Evolutionary conservation across 2,329 filamentous ascomycete genomes (phyloP), one percentile per base, ranked within the genome.

Genomic region (Trematosphaeria pertusa): DNA sequence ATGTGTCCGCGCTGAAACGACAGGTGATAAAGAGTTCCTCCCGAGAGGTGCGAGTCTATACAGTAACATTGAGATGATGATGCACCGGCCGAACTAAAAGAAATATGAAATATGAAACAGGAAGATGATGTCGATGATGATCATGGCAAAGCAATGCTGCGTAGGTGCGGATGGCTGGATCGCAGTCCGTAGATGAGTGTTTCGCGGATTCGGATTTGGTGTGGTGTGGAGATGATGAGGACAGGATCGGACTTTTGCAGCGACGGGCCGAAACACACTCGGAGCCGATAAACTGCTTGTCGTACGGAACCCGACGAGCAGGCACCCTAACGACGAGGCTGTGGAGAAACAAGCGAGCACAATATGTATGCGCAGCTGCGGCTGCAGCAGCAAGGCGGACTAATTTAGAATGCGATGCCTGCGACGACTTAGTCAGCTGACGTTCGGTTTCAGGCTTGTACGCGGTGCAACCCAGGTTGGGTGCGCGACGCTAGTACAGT

Each of bases 371-470:
- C 30, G 34, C 19, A 14, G 18, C 30, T 40, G 36, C 43, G 37
- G n/a, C n/a, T n/a, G n/a, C n/a, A n/a, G n/a, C n/a, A n/a, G n/a
- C n/a, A n/a, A n/a, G 37, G 31, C 31, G 19, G 22, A 40, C 46
- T 60, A 53, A 53, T 53, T 54, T 38, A 71, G 55, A 42, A 71
- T 66, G 38, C 61, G 64, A 34, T 62, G 49, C 37, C 67, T 70
- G 54, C 42, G 11, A 28, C 12, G 7, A 2, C 22, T 50, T 40
- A 40, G 61, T 70, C 51, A 69, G 55, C 56, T 62, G 50, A 59
- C 48, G 51, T 47, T 50, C 37, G 10, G 47, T 51, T 56, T 50
- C 45, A 54, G 41, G 26, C 30, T 18, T 14, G 28, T 8, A 24
- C 36, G 41, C 34, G 17, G 44, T 43, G 44, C 47, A 19, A 38